Base-by-base conservation (phyloP, 2,329 filamentous ascomycete species). In the Talaromyces sp. region DNA sequence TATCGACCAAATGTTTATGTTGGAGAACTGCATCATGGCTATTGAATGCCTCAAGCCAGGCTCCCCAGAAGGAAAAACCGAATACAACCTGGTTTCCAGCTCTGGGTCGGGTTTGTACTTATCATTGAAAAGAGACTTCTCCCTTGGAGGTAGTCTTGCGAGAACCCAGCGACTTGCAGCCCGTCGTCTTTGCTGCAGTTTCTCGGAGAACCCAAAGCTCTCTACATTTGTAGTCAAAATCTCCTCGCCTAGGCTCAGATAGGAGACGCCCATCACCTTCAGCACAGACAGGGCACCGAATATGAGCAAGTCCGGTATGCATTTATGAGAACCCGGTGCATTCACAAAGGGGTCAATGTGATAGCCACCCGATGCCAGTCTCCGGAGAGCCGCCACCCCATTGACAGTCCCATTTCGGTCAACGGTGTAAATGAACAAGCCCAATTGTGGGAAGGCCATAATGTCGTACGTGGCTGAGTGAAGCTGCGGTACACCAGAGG, bases 341-440 rank as follows among this genome's bases (percentile, higher is more conserved):
- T 71, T 70, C 17, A 75, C 69, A 56, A 67, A 75, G 0, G 74
- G 75, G 46, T 77, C 75, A n/a, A 77, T 58, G 55, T 77, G 75
- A 57, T 75, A 77, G 13, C 74, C 75, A 3, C 65, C 61, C 15
- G 69, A 67, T 5, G 67, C 66, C 10, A 77, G 64, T 17, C 65
- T 69, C 9, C 75, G 69, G 2, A 77, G 64, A 1, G 70, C 75
- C 0, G 74, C 73, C 43, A 77, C 75, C 0, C 74, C 74, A 50
- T 71, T 73, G 8, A 69, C 64, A 0, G 19, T 50, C 0, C 69
- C 70, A 19, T 67, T 63, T 1, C 66, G 59, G 9, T 64, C 66
- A 22, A 66, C 67, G 1, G 71, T 69, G 56, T 77, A 77, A 17
- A 77, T 66, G 62, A 74, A 77, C 2, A 67, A 73, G 74, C 76